Evolutionary conservation across 768 basidiomycete species (phyloP).

Genomic region (Tricholoma sp.): DNA sequence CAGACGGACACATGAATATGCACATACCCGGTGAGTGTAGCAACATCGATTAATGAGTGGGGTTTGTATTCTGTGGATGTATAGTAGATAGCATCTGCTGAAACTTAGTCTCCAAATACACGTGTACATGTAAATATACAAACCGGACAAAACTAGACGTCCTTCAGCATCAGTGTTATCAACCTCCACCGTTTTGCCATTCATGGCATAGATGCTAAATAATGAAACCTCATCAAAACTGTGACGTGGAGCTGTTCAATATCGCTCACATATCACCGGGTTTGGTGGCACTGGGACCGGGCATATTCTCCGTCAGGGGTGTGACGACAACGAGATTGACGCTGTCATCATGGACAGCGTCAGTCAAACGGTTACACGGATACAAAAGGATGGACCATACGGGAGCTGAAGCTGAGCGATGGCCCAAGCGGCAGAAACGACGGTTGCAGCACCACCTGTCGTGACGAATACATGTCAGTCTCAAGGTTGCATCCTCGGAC

Average conservation of each 20-base stretch:
- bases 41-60: slow-evolving; percentile 81
- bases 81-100: slow-evolving; percentile 78
- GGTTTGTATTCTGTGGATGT: slow-evolving; percentile 72
- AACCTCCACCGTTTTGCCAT: slow-evolving; percentile 81
- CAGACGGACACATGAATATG: not conserved
- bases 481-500: not conserved
- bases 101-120: not conserved
- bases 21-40: slow-evolving; percentile 74
- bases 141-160: slow-evolving; percentile 69
- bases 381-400: slow-evolving; percentile 36
- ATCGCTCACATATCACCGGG: slow-evolving; percentile 75
- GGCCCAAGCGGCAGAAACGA: slow-evolving; percentile 66
- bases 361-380: not conserved
- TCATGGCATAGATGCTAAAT: slow-evolving; percentile 75
- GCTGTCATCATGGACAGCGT: slow-evolving; percentile 27
- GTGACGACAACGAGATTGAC: slow-evolving; percentile 71
- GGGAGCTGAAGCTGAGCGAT: slow-evolving; percentile 81
- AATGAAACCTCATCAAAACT: not conserved
- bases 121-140: slow-evolving; percentile 8
- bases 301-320: slow-evolving; percentile 84
- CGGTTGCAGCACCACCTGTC: slow-evolving; percentile 73
- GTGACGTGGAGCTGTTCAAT: not conserved
- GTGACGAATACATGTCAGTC: not conserved
- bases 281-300: slow-evolving; percentile 67
- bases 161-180: slow-evolving; percentile 89